Percentiles rank a stretch among this genome's conserved stretches.
Evolutionary conservation across 352 stramenopile species (phyloP).

Genomic region (Globisporangium paroecandrum): DNA sequence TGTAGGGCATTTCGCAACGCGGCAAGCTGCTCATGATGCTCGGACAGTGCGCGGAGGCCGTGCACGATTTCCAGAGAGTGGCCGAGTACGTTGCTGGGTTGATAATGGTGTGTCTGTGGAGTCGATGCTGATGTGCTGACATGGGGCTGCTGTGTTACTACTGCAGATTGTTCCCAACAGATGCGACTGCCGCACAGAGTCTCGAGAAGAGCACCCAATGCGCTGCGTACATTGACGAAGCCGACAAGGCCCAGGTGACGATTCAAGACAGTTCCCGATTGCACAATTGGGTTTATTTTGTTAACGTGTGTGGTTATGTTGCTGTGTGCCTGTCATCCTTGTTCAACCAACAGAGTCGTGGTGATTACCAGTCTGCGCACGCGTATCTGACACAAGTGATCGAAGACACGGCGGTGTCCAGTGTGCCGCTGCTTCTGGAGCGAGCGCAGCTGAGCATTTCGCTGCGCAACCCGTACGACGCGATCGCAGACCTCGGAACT

Average conservation of each 20-base stretch:
- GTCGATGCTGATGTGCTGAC: neutral
- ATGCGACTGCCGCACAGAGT: conserved; percentile 42
- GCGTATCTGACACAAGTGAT: conserved; percentile 65
- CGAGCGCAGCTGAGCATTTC: conserved; percentile 68
- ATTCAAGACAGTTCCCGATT: no score
- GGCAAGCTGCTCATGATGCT: conserved; percentile 81
- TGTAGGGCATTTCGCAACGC: conserved; percentile 56
- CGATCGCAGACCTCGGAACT: conserved; percentile 65
- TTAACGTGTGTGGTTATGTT: neutral
- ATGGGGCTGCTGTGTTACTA: neutral
- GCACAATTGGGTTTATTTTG: no score
- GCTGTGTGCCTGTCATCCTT: neutral
- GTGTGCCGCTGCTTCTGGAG: conserved; percentile 59
- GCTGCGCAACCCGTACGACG: conserved; percentile 67
- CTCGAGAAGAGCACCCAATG: conserved; percentile 65
- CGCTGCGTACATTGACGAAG: conserved; percentile 58
- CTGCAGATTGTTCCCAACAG: conserved; percentile 55
- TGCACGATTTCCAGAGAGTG: conserved; percentile 51
- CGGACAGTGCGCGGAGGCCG: conserved; percentile 58
- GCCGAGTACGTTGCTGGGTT: conserved; percentile 31
- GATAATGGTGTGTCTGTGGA: neutral
- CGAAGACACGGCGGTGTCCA: conserved; percentile 69
- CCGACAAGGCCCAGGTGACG: conserved; percentile 41
- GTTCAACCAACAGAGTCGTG: conserved; percentile 33
- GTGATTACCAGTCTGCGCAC: conserved; percentile 63